Base-by-base conservation (phyloP, 495 filamentous ascomycete species). In the Penicillium coprophilum region DNA sequence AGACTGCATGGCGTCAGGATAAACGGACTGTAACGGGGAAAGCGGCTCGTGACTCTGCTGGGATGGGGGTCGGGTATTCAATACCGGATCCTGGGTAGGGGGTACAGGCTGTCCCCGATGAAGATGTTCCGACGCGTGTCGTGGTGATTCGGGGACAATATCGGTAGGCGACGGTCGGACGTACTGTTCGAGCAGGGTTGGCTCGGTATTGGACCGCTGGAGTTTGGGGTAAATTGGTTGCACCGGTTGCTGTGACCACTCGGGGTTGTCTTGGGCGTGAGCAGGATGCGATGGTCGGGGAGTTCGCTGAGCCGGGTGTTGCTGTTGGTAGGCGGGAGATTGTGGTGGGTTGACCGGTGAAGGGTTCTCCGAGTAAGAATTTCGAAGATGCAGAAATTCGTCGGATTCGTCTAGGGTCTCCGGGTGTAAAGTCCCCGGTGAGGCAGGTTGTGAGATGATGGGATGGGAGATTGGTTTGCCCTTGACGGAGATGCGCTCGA, bases 1-100 rank as follows among this genome's bases (percentile, higher is more conserved):
- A 56, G 60, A 38, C 62, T 63, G 68, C 75, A 62, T 60, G 74
- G 74, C 43, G 66, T 75, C 63, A 52, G 67, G 64, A 57, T 66
- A 56, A 52, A 4, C 2, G 17, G 50, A 40, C 34, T 53, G 34
- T 57, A 28, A 68, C 53, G 71, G 72, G 43, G 74, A 75, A 44
- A 62, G 70, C 31, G 70, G 69, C 47, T 69, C 72, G 53, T 78
- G 74, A 45, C 82, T 83, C 50, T 87, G 85, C 70, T 80, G 81
- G 64, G 85, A 88, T 56, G 85, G 70, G 67, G 87, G 85, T 38
- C 74, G 69, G 44, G 66, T 45, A 48, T 54, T 61, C 46, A 64
- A 57, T 56, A 60, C 64, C 61, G 59, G 58, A 52, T 66, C 66
- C 56, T 66, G 57, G 34, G 20, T 10, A 34, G 57, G 50, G 28